These are phyloP conservation scores for Ruellia speciosa DNA, from an alignment of 305 asterid genomes.

Conservation along the genomic window DNA sequence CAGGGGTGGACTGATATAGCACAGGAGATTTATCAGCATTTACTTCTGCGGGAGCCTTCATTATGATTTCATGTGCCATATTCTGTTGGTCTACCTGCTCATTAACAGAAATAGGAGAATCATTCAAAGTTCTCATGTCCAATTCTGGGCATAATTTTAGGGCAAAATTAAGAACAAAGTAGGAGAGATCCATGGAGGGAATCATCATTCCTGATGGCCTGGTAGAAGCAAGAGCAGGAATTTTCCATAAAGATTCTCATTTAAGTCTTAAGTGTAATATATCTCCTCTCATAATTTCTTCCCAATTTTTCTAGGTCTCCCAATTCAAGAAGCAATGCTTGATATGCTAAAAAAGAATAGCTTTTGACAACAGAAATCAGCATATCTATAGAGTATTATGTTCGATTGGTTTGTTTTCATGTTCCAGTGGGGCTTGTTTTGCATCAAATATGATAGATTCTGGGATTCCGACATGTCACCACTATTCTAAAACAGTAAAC, in stretches of 20 bases:
- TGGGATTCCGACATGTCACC: too few species aligned
- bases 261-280: neutral
- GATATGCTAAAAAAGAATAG: too few species aligned
- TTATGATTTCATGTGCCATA: constrained; percentile 31
- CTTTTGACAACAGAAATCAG: too few species aligned
- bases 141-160: constrained; percentile 33
- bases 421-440: too few species aligned
- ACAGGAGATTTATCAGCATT: constrained; percentile 58
- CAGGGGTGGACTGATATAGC: constrained; percentile 49
- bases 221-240: constrained; percentile 28
- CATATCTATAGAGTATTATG: too few species aligned
- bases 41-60: constrained; percentile 39
- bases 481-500: too few species aligned
- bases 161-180: constrained; percentile 30
- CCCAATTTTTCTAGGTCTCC: too few species aligned
- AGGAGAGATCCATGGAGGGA: constrained; percentile 53
- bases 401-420: too few species aligned
- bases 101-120: constrained; percentile 37
- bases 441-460: too few species aligned
- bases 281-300: too few species aligned
- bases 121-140: constrained; percentile 39
- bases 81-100: constrained; percentile 49
- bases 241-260: constrained; percentile 5
- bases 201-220: constrained; percentile 66
- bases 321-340: too few species aligned